Conservation (phyloP, 139 green algal genomes). For the Auxenochlorella protothecoides region DNA sequence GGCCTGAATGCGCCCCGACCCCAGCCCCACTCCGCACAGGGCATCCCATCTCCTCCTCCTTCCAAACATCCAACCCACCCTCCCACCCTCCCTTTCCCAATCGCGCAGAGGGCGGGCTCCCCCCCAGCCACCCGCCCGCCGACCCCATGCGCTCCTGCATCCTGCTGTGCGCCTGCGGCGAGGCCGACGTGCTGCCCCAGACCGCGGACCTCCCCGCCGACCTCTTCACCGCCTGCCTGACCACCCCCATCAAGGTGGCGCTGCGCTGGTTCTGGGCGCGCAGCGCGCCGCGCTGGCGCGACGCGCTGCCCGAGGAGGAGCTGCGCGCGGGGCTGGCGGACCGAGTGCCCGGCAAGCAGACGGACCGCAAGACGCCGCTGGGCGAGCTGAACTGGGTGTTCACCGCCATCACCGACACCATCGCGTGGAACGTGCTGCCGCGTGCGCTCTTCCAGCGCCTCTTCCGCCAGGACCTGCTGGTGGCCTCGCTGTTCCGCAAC, state of each 20-base stretch:
- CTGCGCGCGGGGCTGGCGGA: constrained; percentile 75
- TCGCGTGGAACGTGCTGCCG: constrained; percentile 97
- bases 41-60: no score
- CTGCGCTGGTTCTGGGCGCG: constrained; percentile 70
- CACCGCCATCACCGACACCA: constrained; percentile 99
- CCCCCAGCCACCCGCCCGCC: no score
- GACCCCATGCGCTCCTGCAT: constrained; percentile 68
- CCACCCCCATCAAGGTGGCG: constrained; percentile 92
- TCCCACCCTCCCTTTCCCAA: no score
- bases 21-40: no score
- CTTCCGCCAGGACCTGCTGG: constrained; percentile 94
- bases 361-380: constrained; percentile 94
- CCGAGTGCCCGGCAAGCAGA: constrained; percentile 69
- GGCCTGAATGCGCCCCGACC: no score
- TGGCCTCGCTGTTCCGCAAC: constrained; percentile 95
- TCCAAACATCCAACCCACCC: no score
- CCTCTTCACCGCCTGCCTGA: constrained; percentile 96
- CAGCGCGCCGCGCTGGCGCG: constrained; percentile 8
- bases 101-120: no score
- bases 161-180: constrained; percentile 79
- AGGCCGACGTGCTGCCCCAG: constrained; percentile 83
- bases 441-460: constrained; percentile 91
- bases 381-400: constrained; percentile 99
- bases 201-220: constrained; percentile 86
- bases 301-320: constrained; percentile 46